A percentile compares a stretch with the other conserved stretches of the same genome.
These are phyloP conservation scores for Kodamaea sp. DNA, from an alignment of 1,139 yeast species.

Conservation along the genomic window DNA sequence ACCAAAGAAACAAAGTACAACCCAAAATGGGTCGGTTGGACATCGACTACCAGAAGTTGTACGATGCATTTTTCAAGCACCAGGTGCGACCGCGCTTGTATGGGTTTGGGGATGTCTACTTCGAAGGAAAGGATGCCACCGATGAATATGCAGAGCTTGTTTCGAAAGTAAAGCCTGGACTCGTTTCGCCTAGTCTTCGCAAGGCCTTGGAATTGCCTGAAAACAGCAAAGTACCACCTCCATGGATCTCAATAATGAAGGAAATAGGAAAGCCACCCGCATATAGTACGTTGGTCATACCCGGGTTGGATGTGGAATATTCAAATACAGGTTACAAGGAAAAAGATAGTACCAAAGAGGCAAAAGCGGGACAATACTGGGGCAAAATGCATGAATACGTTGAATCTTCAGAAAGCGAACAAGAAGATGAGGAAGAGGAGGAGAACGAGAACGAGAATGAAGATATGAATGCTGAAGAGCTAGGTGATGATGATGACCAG, in stretches of 20 bases:
- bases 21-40: slow-evolving; percentile 89
- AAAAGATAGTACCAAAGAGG: slow-evolving; percentile 28
- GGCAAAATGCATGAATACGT: slow-evolving; percentile 41
- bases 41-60: slow-evolving; percentile 78
- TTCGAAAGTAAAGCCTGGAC: slow-evolving; percentile 63
- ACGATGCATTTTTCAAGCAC: slow-evolving; percentile 83
- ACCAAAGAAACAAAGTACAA: slow-evolving; percentile 81
- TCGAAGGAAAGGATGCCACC: slow-evolving; percentile 70
- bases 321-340: slow-evolving; percentile 38
- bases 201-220: slow-evolving; percentile 71
- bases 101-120: slow-evolving; percentile 75
- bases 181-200: slow-evolving; percentile 56
- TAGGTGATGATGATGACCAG: slow-evolving; percentile 5
- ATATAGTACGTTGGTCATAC: slow-evolving; percentile 66
- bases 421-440: slow-evolving; percentile 35
- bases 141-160: slow-evolving; percentile 44
- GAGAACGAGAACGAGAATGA: slow-evolving; percentile 12
- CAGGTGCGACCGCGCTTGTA: slow-evolving; percentile 73
- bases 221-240: slow-evolving; percentile 56
- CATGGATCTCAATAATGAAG: slow-evolving; percentile 79
- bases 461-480: slow-evolving; percentile 4
- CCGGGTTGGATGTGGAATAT: slow-evolving; percentile 48
- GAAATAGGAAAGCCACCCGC: slow-evolving; percentile 84
- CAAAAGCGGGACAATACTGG: slow-evolving; percentile 35
- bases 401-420: slow-evolving; percentile 37